phyloP scores from a whole-genome alignment of 2,329 filamentous ascomycete species.

The Beauveria asiatica region DNA sequence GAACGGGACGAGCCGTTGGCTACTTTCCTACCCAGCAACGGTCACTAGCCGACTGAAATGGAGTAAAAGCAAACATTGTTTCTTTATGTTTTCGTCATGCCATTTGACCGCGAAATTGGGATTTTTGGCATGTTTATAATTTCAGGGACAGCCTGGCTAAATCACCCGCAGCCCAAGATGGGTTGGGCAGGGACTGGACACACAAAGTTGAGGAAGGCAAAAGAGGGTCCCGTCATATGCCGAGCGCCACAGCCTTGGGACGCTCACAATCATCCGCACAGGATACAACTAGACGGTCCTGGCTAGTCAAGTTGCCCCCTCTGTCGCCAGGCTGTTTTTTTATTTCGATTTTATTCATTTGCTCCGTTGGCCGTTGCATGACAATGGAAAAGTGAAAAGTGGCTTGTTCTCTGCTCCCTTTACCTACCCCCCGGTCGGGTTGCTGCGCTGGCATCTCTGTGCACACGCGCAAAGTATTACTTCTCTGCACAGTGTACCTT shows the following conservation, averaged over 20 bases:
- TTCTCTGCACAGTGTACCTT: background rate
- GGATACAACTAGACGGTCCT: background rate
- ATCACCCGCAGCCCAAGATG: background rate
- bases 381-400: too few relatives aligned
- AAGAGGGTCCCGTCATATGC: background rate
- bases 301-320: background rate
- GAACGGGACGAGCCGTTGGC: background rate
- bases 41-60: background rate
- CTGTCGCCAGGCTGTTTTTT: background rate
- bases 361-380: background rate
- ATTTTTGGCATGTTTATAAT: too few relatives aligned
- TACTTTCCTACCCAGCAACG: background rate
- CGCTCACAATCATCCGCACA: background rate
- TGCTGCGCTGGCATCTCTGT: slow-evolving; percentile 5
- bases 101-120: too few relatives aligned
- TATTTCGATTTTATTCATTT: background rate
- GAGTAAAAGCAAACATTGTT: background rate
- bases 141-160: background rate
- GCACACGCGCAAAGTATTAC: background rate
- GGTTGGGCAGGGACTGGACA: background rate
- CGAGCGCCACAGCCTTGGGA: background rate
- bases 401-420: too few relatives aligned
- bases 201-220: background rate
- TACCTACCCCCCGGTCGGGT: background rate
- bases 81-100: background rate